Evolutionary conservation across 805 yeast species (phyloP).

Genomic region (Yarrowia alimentaria): DNA sequence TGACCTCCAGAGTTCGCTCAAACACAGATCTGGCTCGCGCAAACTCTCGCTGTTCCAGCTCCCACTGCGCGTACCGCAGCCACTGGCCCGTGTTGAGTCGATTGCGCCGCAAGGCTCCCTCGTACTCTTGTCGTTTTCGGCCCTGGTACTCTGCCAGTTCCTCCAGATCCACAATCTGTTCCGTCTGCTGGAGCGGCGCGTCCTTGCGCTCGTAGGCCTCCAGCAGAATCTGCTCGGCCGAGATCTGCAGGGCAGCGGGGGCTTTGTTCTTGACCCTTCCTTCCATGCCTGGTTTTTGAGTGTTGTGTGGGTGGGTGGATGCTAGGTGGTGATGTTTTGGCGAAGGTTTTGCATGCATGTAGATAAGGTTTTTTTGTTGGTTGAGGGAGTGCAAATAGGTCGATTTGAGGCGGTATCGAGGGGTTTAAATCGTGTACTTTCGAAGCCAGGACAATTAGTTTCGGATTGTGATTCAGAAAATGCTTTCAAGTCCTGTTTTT

Average conservation of each 20-base stretch:
- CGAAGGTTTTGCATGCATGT: conserved; percentile 7
- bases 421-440: too few species aligned
- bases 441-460: too few species aligned
- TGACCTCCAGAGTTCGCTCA: conserved; percentile 81
- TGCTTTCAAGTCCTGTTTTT: too few species aligned
- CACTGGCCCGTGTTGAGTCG: conserved; percentile 81
- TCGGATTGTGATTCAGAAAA: too few species aligned
- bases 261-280: conserved; percentile 43
- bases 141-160: conserved; percentile 76
- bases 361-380: conserved; percentile 2
- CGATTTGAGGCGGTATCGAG: too few species aligned
- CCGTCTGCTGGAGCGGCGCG: conserved; percentile 44
- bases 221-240: conserved; percentile 61
- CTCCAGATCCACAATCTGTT: conserved; percentile 41
- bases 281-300: conserved; percentile 7
- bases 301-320: neutral
- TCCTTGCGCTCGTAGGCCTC: conserved; percentile 58
- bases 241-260: conserved; percentile 54
- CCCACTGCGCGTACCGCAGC: conserved; percentile 90
- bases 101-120: conserved; percentile 82
- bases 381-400: too few species aligned
- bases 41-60: conserved; percentile 72
- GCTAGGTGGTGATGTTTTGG: conserved; percentile 1
- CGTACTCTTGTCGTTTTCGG: conserved; percentile 76
- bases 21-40: conserved; percentile 80